phyloP scores from a whole-genome alignment of 2,329 filamentous ascomycete species.

The Colletotrichum paranaense region DNA sequence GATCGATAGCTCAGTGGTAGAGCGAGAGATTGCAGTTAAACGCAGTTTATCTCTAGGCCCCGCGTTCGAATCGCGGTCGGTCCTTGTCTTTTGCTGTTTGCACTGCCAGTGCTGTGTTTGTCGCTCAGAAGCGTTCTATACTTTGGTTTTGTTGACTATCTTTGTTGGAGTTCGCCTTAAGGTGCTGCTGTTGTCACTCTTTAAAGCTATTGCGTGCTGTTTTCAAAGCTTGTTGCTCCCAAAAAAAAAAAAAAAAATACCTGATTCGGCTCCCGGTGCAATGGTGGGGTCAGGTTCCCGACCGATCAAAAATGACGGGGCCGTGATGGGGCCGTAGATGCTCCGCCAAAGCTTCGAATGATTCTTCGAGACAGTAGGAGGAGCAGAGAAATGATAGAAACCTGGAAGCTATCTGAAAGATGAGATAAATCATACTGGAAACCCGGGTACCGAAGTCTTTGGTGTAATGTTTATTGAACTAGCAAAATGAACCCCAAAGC shows the following conservation, averaged over 20 bases:
- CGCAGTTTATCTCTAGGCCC: conserved; percentile 33
- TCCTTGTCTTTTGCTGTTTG: conserved; percentile 20
- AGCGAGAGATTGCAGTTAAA: conserved; percentile 34
- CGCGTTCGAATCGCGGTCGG: conserved; percentile 36
- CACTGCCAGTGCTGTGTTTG: neutral
- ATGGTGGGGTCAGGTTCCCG: conserved; percentile 4
- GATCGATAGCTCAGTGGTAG: conserved; percentile 37
- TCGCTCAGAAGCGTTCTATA: no score
- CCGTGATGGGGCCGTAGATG: conserved; percentile 21
- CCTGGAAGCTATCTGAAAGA: no score
- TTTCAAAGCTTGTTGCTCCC: neutral
- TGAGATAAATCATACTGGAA: neutral
- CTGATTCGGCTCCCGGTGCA: conserved; percentile 1
- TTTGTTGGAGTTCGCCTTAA: no score
- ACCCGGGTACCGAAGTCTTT: no score
- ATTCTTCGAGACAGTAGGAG: neutral
- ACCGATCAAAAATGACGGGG: neutral
- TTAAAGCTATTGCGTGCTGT: neutral
- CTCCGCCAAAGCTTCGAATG: neutral
- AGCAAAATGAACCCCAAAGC: no score
- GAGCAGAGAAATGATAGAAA: no score
- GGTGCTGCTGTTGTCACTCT: neutral
- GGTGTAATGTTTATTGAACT: no score
- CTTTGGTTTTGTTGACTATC: neutral
- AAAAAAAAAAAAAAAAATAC: no score